phyloP scores from a whole-genome alignment of 768 basidiomycete species.

The Crepidotus variabilis region DNA sequence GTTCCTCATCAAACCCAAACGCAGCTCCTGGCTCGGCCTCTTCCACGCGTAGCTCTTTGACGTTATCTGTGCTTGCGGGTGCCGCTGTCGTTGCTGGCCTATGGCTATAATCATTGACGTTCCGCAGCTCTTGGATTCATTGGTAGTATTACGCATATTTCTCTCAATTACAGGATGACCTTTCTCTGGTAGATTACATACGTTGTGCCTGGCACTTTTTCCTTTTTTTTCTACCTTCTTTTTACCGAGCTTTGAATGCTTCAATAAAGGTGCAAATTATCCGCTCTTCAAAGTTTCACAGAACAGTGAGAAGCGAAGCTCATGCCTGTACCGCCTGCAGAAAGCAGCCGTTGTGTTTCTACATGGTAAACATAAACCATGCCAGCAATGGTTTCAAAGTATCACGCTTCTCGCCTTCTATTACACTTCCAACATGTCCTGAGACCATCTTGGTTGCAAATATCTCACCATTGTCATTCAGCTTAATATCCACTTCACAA shows the following conservation, averaged over 20 bases:
- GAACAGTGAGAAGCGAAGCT: too few relatives aligned
- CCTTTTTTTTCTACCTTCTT: neutral
- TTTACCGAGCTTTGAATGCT: neutral
- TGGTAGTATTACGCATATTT: neutral
- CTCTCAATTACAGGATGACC: neutral
- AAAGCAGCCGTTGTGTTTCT: neutral
- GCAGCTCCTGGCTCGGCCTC: neutral
- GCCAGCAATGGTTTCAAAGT: slow-evolving; percentile 14
- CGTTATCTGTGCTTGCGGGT: slow-evolving; percentile 12
- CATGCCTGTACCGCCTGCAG: neutral
- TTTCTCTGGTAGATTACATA: neutral
- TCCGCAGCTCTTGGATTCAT: neutral
- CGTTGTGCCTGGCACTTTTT: neutral
- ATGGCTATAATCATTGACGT: slow-evolving; percentile 10
- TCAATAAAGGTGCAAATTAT: neutral
- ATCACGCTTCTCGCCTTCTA: slow-evolving; percentile 10
- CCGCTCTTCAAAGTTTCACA: too few relatives aligned
- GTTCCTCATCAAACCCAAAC: too few relatives aligned
- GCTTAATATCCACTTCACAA: slow-evolving; percentile 18
- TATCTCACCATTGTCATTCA: slow-evolving; percentile 18
- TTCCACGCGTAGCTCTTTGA: slow-evolving; percentile 8
- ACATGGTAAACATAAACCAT: neutral
- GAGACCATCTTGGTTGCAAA: slow-evolving; percentile 19
- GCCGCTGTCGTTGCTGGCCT: slow-evolving; percentile 17
- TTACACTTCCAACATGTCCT: slow-evolving; percentile 14